Base-by-base conservation (phyloP, 192 early-diverging fungal genomes). In the Haplosporangium gracile region DNA sequence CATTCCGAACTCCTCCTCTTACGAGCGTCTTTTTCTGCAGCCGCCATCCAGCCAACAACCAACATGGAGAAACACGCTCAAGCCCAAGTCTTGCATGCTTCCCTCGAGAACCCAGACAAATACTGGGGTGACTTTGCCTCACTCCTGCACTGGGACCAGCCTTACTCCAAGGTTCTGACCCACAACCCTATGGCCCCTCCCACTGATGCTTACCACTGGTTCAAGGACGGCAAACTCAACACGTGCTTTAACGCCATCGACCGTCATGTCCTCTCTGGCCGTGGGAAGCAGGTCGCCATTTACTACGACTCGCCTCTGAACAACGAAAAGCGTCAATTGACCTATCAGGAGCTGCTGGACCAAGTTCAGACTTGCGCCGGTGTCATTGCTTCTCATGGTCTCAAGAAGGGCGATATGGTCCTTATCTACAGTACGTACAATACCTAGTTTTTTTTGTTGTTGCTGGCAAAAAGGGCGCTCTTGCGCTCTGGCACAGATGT, bases 171-270 rank as follows among this genome's bases (percentile, higher is more conserved):
- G 47, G 86, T 86, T 34, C 77, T 87, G 11, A 75, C 84, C 9
- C 75, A 60, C 68, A 78, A 87, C n/a, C n/a, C 63, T 7, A n/a
- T 51, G n/a, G 76, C 76, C 51, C 68, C 72, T 74, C 81, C 88
- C 51, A 24, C 69, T 34, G 84, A 90, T 74, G 75, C 88, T 36
- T 90, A 90, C 51, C 73, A 74, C 38, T 97, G 95, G 94, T 95
- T 96, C 81, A 91, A 90, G 42, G 92, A 92, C 74, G 94, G 94
- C 43, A 79, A 90, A 79, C 82, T 98, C 74, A 97, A 97, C 83
- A 93, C 95, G 9, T 95, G 94, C 90, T 95, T 93, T 89, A 98
- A 98, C 78, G 90, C 92, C 4, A 78, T 98, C 2, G 95, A 97
- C 76, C 90, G 96, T 16, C 96, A 98, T 81, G 90, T 93, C 22